phyloP scores from a whole-genome alignment of 176 grass and related monocot genomes.

The Phoenix dactylifera region DNA sequence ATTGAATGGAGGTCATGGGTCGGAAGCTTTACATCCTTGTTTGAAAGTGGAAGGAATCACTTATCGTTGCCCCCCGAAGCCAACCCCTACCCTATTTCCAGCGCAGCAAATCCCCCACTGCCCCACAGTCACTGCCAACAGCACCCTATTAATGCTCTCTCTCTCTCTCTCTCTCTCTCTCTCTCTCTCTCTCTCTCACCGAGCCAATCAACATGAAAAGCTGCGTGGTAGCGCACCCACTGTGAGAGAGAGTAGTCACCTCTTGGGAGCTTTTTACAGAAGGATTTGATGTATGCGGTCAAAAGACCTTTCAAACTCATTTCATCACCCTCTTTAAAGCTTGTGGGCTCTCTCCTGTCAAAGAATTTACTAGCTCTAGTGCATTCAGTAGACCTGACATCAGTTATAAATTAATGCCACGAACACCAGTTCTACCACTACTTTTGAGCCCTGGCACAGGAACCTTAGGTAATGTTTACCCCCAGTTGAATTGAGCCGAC shows the following conservation, averaged over 20 bases:
- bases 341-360: slow-evolving; percentile 1
- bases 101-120: no score
- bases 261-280: neutral
- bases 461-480: no score
- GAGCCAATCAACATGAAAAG: neutral
- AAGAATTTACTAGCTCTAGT: neutral
- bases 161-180: no score
- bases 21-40: neutral
- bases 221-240: neutral
- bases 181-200: no score
- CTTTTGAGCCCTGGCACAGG: no score
- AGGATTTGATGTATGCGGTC: neutral
- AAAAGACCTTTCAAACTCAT: slow-evolving; percentile 6
- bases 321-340: neutral
- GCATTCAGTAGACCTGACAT: no score
- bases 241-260: neutral
- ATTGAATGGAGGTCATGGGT: neutral
- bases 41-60: neutral
- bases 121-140: no score
- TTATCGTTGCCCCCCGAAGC: neutral
- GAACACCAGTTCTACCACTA: no score
- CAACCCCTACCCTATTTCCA: no score
- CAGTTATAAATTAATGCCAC: no score
- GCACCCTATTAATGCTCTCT: no score
- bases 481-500: no score